These are phyloP conservation scores for Nicotiana rustica DNA, from an alignment of 305 asterid species.

Conservation along the genomic window DNA sequence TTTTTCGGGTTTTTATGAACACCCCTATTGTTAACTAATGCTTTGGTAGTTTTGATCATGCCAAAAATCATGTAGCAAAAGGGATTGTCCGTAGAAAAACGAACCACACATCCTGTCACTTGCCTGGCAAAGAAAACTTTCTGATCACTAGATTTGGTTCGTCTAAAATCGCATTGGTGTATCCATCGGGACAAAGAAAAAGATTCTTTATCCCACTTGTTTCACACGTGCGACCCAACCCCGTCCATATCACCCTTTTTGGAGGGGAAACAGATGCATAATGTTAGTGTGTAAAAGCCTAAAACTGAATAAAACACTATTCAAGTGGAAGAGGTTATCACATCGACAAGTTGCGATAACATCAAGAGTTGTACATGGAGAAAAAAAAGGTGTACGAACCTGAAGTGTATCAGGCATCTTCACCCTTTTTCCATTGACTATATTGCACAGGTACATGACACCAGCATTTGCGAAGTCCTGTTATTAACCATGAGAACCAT, in stretches of 20 bases:
- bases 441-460: conserved; percentile 68
- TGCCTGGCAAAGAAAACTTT: not conserved
- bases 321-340: not conserved
- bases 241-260: not conserved
- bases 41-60: not conserved
- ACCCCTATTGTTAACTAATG: not conserved
- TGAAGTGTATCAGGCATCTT: conserved; percentile 67
- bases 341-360: not conserved
- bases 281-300: not conserved
- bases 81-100: not conserved
- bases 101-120: conserved; percentile 5
- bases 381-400: conserved; percentile 47
- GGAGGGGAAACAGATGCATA: not conserved
- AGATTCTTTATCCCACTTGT: not conserved
- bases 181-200: not conserved
- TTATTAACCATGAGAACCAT: not conserved
- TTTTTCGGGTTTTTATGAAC: no score
- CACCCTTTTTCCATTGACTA: conserved; percentile 64
- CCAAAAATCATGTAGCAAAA: not conserved
- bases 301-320: not conserved
- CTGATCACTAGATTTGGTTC: not conserved
- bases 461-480: conserved; percentile 85
- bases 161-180: not conserved
- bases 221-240: not conserved
- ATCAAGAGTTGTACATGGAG: not conserved